Conservation (phyloP, 169 alveolate genomes). For the Cryptosporidium xiaoi region DNA sequence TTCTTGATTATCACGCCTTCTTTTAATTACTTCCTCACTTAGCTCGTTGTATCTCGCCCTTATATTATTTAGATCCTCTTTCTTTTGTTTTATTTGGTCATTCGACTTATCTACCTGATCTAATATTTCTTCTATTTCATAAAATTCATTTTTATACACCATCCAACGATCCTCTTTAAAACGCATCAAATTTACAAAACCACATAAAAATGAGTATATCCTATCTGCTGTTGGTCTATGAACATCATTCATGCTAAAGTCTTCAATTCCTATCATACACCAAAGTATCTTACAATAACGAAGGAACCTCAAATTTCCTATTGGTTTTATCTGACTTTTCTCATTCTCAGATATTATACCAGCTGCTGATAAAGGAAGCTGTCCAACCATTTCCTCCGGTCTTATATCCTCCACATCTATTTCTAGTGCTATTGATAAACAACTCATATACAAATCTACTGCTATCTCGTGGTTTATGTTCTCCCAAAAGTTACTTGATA, state of each 20-base stretch:
- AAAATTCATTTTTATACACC: conserved; percentile 61
- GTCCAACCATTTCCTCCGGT: conserved; percentile 63
- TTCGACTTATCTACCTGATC: conserved; percentile 56
- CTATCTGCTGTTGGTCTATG: conserved; percentile 72
- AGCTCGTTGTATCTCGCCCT: conserved; percentile 50
- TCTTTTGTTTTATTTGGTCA: conserved; percentile 64
- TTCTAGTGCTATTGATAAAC: conserved; percentile 66
- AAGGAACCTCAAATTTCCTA: conserved; percentile 66
- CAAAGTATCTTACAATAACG: conserved; percentile 63
- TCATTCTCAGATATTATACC: conserved; percentile 65
- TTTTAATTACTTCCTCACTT: conserved; percentile 41
- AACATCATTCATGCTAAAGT: conserved; percentile 65
- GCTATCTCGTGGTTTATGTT: conserved; percentile 59
- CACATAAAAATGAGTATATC: conserved; percentile 52
- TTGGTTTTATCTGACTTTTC: conserved; percentile 54
- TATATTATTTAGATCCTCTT: conserved; percentile 50
- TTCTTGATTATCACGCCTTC: conserved; percentile 64
- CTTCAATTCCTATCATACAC: conserved; percentile 70
- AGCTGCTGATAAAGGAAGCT: conserved; percentile 43
- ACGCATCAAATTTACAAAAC: conserved; percentile 71
- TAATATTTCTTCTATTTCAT: conserved; percentile 50
- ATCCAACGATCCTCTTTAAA: conserved; percentile 73
- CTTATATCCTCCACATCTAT: conserved; percentile 67
- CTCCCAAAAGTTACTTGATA: conserved; percentile 65
- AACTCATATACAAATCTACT: conserved; percentile 54